Evolutionary conservation across 1,284 basidiomycete genomes (phyloP), one percentile per base, ranked within the genome.

Genomic region (Mycosarcoma maydis): DNA sequence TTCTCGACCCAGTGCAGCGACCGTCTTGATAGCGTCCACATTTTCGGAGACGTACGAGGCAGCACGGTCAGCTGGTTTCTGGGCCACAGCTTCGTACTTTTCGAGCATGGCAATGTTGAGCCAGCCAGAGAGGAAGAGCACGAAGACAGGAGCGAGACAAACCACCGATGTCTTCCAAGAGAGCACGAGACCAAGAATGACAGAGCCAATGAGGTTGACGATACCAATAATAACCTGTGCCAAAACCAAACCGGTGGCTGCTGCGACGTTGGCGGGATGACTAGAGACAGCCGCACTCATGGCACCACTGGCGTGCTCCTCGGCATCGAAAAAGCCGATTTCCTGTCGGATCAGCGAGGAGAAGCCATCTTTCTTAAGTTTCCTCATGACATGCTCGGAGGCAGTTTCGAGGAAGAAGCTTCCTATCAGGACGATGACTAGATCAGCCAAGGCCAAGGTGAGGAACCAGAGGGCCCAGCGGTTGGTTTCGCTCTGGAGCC

Each of bases 1-100:
- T 55, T 85, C 83, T 22, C 83, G 70, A 8, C 84, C 83, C 8
- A 84, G 73, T 1, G 84, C 80, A 4, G 82, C 77, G 9, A 84
- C 81, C 0, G 82, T 82, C 60, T 79, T 74, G 39, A 84, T 82
- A 6, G 81, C 80, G 45, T 84, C 83, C 22, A 83, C 81, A 13
- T 82, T 72, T 49, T 85, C 84, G n/a, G 78, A 72, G 11, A 84
- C 78, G 50, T 80, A 83, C 1, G 77, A 58, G 6, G 78, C 70
- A 1, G 78, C 78, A 13, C 62, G 58, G 26, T 77, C 72, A 4
- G 77, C 59, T 11, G 77, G 75, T 37, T 77, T 66, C 48, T 82
- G 67, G 2, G 70, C 74, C 19, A 78, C 72, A 19, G 71, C 59
- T 37, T 83, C 82, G 37, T 72, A 75, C 24, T 76, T 76, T 38